Base-by-base conservation (phyloP, 2,329 filamentous ascomycete species). In the Chrysoporthe cubensis region DNA sequence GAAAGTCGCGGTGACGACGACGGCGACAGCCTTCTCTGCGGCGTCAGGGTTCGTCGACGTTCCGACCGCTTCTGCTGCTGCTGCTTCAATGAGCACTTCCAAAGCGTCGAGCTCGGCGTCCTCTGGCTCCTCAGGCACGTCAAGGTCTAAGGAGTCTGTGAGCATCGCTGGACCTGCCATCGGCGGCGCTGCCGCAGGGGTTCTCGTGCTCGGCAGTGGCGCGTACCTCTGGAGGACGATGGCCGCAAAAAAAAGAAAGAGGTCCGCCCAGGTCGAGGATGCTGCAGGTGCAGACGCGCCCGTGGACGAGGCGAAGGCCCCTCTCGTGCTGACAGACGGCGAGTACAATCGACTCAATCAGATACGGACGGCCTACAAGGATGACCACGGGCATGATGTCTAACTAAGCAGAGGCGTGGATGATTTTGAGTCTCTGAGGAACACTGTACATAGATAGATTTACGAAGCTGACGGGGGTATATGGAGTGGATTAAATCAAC, bases 321-420 rank as follows among this genome's bases (percentile, higher is more conserved):
- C 34, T 34, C 60, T 62, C n/a, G 60, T 62, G 18, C 44, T 34
- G 18, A 40, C 21, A 14, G 46, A 40, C 32, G 44, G 32, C 4
- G 32, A 42, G 46, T 52, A 62, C 32, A 32, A 34, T 16, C 60
- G 60, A 11, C 60, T 62, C 14, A 52, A 16, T 26, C 60, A 62
- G 44, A 14, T 62, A n/a, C 60, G 52, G 60, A 48, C 60, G 9
- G 60, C 43, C n/a, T 62, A 62, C 18, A 48, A 43, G 43, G 60
- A 62, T 21, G 37, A 59, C 9, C 14, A 37, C 18, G 37, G 32
- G 57, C 57, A 26, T 43, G 37, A 43, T 44, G 58, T 14, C 9
- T 61, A 13, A 61, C 9, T 61, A 13, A 61, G 42, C 4, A 13
- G 40, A 40, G n/a, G 18, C 14, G 54, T 34, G n/a, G 1, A 21